Percentiles rank a stretch among this genome's conserved stretches.
phyloP scores from a whole-genome alignment of 192 early-diverging fungal genomes.

The Obelidium mucronatum region DNA sequence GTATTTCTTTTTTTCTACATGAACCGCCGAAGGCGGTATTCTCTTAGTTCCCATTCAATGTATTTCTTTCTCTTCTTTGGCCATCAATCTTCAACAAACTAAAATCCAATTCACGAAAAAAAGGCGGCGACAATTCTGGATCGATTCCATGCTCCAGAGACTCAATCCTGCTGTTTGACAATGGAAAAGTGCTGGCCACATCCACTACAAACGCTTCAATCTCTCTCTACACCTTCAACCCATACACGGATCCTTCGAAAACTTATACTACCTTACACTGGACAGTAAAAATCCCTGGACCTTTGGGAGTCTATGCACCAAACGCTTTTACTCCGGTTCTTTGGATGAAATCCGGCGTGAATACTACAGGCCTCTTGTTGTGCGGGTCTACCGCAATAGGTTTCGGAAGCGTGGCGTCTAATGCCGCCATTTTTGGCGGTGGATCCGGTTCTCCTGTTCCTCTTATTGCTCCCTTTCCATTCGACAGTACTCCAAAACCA shows the following conservation, averaged over 20 bases:
- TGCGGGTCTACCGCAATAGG: neutral
- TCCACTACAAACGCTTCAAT: neutral
- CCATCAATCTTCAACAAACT: no score
- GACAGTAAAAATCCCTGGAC: neutral
- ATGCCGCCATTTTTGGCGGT: neutral
- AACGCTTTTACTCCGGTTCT: constrained; percentile 19
- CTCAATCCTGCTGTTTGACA: neutral
- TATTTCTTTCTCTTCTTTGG: no score
- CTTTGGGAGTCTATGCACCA: neutral
- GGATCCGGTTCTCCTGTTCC: neutral
- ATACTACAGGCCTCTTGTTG: neutral
- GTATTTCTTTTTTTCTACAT: no score
- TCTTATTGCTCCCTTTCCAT: neutral
- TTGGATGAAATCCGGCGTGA: neutral
- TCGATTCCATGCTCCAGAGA: constrained; percentile 6
- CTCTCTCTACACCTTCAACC: neutral
- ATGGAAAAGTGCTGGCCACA: constrained; percentile 7
- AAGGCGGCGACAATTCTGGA: constrained; percentile 19
- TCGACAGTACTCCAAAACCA: neutral
- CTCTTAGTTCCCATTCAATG: no score
- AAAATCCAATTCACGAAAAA: no score
- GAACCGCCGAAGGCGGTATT: no score
- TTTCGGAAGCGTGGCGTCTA: neutral
- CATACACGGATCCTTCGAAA: neutral
- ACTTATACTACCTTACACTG: neutral